Evolutionary conservation across 441 rosid genomes (phyloP), one percentile per base, ranked within the genome.

Genomic region (Euphorbia schlechtendalii): DNA sequence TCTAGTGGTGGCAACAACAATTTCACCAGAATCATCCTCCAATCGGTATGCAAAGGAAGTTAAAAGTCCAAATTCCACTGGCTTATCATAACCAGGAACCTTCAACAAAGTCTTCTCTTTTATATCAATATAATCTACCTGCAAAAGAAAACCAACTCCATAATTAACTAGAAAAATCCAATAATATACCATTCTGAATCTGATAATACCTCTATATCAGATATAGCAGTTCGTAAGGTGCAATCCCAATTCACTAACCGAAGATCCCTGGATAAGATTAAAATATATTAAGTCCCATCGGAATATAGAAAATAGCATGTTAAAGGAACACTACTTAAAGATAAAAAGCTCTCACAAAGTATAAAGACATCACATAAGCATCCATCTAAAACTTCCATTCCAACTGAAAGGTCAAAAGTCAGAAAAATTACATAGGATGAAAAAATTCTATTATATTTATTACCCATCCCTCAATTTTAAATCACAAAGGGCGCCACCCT

Each of bases 171-270:
- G 63, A 54, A 70, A 27, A 25, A 30, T 55, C 38, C 45, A 59
- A 43, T 57, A 70, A 63, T 21, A 71, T 49, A 46, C 24, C 66
- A 63, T 34, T 52, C 28, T 46, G 72, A 74, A 21, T 21, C 65
- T 71, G 54, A 65, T 54, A 78, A 78, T 75, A 87, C 99, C 87
- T 90, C 96, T 69, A 83, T 84, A 56, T 94, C 96, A 69, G 99
- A 94, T 71, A 94, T 81, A 34, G 96, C 99, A 51, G 97, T 90
- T 72, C 83, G 78, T 57, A 94, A 77, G 53, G 86, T 75, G 74
- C 92, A 91, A 74, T 89, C 96, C 97, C 99, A 90, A 69, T 91
- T 89, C 68, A 90, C 97, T 63, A 94, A 81, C 38, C 96, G 88
- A 51, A 81, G 40, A 74, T 86, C 97, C 83, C 96, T 89, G 83